Percentiles rank a stretch among this genome's conserved stretches.
Conservation (phyloP, 345 rosid species). For the Raphanus sativus region DNA sequence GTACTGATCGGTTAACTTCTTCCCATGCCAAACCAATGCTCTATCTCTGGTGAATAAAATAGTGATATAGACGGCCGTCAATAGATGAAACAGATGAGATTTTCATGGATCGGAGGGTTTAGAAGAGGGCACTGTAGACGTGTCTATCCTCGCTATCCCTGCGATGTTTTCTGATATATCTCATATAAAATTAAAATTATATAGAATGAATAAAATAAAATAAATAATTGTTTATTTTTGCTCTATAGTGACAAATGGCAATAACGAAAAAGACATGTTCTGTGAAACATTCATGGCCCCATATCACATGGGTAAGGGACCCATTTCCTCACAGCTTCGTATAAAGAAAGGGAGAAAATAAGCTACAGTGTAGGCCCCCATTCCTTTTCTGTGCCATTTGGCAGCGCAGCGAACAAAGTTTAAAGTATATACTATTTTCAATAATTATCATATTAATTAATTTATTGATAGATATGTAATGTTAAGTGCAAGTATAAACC, state of each 20-base stretch:
- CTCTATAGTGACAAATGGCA: conserved; percentile 10
- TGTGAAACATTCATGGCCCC: conserved; percentile 19
- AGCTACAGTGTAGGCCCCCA: conserved; percentile 29
- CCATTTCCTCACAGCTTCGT: conserved; percentile 22
- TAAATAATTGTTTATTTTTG: background rate
- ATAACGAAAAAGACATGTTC: conserved; percentile 32
- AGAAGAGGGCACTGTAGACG: background rate
- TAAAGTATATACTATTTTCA: background rate
- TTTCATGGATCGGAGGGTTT: background rate
- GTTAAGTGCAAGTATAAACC: background rate
- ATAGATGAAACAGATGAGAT: background rate
- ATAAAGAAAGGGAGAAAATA: conserved; percentile 23
- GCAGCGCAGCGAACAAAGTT: background rate
- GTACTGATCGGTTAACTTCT: background rate
- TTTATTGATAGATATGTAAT: background rate
- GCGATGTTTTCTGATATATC: background rate
- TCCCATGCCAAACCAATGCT: conserved; percentile 2
- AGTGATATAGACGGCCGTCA: background rate
- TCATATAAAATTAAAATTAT: background rate
- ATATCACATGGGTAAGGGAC: conserved; percentile 27
- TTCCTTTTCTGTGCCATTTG: conserved; percentile 22
- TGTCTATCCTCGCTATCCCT: background rate
- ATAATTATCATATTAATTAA: too few species aligned
- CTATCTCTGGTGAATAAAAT: background rate
- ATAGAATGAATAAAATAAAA: background rate